Percentiles rank a stretch among this genome's conserved stretches.
phyloP scores from a whole-genome alignment of 371 early-diverging fungal genomes.

The Circinella minor region DNA sequence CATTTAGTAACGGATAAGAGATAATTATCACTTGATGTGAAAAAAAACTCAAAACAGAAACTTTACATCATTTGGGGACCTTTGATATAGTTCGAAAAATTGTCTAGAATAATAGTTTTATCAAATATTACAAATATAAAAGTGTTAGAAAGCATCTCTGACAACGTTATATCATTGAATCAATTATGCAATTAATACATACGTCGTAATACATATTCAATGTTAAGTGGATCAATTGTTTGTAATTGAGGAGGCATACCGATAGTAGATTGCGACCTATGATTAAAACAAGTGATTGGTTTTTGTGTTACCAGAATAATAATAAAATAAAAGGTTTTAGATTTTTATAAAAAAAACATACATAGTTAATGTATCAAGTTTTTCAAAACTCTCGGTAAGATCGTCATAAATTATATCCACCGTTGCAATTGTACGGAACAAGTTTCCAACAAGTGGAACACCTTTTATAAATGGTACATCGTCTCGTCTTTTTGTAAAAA shows the following conservation, averaged over 20 bases:
- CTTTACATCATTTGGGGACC: conserved; percentile 31
- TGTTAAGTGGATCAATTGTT: conserved; percentile 30
- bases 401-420: conserved; percentile 29
- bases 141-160: too few species aligned
- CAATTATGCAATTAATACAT: not conserved
- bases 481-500: conserved; percentile 27
- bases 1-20: not conserved
- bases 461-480: conserved; percentile 27
- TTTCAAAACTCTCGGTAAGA: conserved; percentile 22
- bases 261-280: conserved; percentile 20
- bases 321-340: not conserved
- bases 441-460: conserved; percentile 28
- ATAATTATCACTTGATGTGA: too few species aligned
- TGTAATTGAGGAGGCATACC: conserved; percentile 26
- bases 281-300: not conserved
- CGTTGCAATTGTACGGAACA: conserved; percentile 19
- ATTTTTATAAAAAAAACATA: conserved; percentile 5
- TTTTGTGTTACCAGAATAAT: not conserved
- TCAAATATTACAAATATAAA: too few species aligned
- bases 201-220: conserved; percentile 36
- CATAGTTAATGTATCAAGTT: conserved; percentile 21
- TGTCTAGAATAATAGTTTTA: conserved; percentile 16
- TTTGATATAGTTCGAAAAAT: conserved; percentile 44
- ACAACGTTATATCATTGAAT: too few species aligned
- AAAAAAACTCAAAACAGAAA: not conserved